phyloP scores from a whole-genome alignment of 768 basidiomycete species.

The Candolleomyces efflorescens region DNA sequence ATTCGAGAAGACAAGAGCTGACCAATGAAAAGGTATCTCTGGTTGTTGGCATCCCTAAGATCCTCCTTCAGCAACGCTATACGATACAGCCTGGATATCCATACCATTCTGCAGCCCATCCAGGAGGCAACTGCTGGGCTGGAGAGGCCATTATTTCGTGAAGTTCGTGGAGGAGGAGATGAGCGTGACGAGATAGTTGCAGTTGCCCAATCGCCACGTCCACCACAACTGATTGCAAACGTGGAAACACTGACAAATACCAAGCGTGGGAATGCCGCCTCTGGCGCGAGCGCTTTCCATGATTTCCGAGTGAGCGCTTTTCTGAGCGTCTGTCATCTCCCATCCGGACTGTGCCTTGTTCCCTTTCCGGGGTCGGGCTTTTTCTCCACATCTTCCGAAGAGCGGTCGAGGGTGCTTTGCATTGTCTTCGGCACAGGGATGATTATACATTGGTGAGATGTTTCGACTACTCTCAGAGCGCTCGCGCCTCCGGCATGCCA shows the following conservation, averaged over 20 bases:
- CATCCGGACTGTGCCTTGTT: too few species aligned
- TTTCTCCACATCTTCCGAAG: too few species aligned
- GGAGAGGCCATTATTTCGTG: constrained; percentile 44
- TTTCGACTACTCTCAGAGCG: too few species aligned
- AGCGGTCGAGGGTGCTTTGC: too few species aligned
- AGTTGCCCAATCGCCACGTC: constrained; percentile 25
- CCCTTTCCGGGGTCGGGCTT: too few species aligned
- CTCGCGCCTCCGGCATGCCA: too few species aligned
- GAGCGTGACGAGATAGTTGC: constrained; percentile 10
- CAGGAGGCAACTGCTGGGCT: constrained; percentile 74
- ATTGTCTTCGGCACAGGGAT: too few species aligned
- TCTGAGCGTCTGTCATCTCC: too few species aligned
- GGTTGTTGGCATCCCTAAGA: constrained; percentile 71
- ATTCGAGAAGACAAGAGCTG: constrained; percentile 24
- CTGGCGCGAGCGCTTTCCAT: background rate
- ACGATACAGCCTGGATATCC: constrained; percentile 14
- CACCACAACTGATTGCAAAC: constrained; percentile 2
- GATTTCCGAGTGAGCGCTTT: too few species aligned
- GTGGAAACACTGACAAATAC: constrained; percentile 21
- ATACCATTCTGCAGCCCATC: constrained; percentile 93
- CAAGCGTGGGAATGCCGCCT: constrained; percentile 13
- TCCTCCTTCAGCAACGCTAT: constrained; percentile 13
- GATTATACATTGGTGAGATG: too few species aligned
- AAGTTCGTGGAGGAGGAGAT: constrained; percentile 10
- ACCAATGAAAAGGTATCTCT: constrained; percentile 90